Evolutionary conservation across 2,329 filamentous ascomycete genomes (phyloP), one percentile per base, ranked within the genome.

Genomic region (Macroventuria anomochaeta): DNA sequence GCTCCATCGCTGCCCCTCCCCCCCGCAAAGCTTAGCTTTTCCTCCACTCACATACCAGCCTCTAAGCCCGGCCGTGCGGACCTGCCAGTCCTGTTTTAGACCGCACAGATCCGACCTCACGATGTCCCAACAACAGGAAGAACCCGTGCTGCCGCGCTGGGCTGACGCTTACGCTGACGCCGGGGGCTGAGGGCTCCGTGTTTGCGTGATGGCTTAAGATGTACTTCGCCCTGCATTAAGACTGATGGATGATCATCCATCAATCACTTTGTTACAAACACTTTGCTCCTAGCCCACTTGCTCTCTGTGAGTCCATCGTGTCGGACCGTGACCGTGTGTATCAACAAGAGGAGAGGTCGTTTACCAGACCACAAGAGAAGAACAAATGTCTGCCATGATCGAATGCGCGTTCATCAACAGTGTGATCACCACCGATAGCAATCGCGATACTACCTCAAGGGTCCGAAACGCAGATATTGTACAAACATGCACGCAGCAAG

Each of bases 401-500:
- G 68, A 72, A 51, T 67, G 64, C 23, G 69, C 68, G 1, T 72
- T 71, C 33, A 63, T 66, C 11, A 71, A 67, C 32, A 64, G 58
- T 25, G 55, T 72, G 1, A 61, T 71, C 36, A 64, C 42, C 17
- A 48, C 40, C 32, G 54, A 60, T 2, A 20, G 34, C 44, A 44
- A 49, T 18, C 13, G 7, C 39, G 43, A 53, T 7, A 15, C 11
- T 11, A 28, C 20, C 3, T 20, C 34, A 23, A 25, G 20, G 46
- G 34, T 13, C 2, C 29, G 18, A 40, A 48, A 13, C 11, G 37
- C 47, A 23, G 39, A 29, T 12, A 25, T 13, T 7, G 21, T 17
- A 11, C 21, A 44, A 18, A n/a, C 51, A 85, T 85, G 83, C 77
- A 77, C 59, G 83, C 83, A 39, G 79, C 80, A 20, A 74, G 81